Evolutionary conservation across 78 protist genomes (phyloP).

Genomic region (Protostelium mycophagum): DNA sequence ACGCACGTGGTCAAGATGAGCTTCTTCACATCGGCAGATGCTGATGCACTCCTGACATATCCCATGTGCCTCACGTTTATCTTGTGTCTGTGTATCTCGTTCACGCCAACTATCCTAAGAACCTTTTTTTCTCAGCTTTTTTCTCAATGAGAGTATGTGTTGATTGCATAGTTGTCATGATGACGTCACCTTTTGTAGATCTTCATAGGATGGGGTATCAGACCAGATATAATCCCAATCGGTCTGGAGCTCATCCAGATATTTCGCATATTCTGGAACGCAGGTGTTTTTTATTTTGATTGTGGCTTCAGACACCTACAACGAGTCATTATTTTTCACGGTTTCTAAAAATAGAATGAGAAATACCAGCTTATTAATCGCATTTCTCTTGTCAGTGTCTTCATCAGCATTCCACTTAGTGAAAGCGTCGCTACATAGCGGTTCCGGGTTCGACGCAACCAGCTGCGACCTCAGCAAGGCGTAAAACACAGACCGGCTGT

Average conservation of each 20-base stretch:
- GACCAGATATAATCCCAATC: conserved; percentile 33
- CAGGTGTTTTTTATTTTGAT: background rate
- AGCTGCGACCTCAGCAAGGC: background rate
- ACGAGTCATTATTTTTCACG: background rate
- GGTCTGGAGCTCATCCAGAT: conserved; percentile 28
- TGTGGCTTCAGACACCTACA: background rate
- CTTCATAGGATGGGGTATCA: background rate
- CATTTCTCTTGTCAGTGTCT: background rate
- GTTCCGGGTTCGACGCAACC: background rate
- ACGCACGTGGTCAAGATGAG: conserved; percentile 51
- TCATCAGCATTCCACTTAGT: background rate
- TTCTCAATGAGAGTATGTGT: no score
- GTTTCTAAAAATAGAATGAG: background rate
- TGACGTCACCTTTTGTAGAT: background rate
- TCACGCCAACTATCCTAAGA: background rate
- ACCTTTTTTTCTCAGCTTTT: background rate
- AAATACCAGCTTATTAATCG: background rate
- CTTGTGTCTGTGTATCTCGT: conserved; percentile 4
- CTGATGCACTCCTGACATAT: conserved; percentile 13
- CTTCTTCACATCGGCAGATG: conserved; percentile 41
- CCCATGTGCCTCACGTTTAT: conserved; percentile 52
- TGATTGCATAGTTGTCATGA: background rate
- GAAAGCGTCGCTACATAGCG: conserved; percentile 61
- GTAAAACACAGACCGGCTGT: background rate
- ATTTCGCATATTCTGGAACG: background rate